Conservation (phyloP, 768 basidiomycete species). For the Gloeopeniophorella convolvens region DNA sequence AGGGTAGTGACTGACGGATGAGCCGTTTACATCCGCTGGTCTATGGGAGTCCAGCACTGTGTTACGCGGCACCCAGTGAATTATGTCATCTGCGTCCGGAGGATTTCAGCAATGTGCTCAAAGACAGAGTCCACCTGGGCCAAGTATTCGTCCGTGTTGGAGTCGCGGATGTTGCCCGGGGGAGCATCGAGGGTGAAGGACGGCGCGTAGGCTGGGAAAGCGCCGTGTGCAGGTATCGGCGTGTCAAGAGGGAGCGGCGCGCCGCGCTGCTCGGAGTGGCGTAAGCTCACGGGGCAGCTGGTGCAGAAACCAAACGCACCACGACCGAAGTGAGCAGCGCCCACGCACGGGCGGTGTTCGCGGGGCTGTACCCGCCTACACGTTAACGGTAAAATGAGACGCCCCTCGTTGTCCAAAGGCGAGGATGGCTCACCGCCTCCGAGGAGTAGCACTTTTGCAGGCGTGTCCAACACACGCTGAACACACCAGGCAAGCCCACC, state of each 20-base stretch:
- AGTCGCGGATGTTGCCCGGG: slow-evolving; percentile 65
- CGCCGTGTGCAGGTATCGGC: slow-evolving; percentile 69
- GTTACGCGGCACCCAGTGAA: too few species aligned
- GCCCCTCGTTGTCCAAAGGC: not conserved
- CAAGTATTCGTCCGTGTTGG: slow-evolving; percentile 59
- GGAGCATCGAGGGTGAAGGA: slow-evolving; percentile 78
- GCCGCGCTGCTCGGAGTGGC: slow-evolving; percentile 37
- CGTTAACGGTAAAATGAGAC: not conserved
- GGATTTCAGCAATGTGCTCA: slow-evolving; percentile 14
- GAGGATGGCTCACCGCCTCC: slow-evolving; percentile 54
- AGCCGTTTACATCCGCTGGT: too few species aligned
- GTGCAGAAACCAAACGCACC: slow-evolving; percentile 37
- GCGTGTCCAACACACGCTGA: slow-evolving; percentile 40
- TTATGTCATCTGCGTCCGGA: slow-evolving; percentile 10
- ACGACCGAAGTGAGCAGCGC: slow-evolving; percentile 70
- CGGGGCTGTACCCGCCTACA: slow-evolving; percentile 73
- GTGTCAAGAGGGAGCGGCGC: slow-evolving; percentile 49
- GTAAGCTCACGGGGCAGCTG: not conserved
- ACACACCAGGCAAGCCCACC: slow-evolving; percentile 68
- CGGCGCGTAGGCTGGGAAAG: slow-evolving; percentile 69
- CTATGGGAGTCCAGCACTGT: not conserved
- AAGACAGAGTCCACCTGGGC: slow-evolving; percentile 33
- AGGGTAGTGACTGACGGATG: too few species aligned
- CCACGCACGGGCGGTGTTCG: slow-evolving; percentile 87
- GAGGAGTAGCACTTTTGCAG: slow-evolving; percentile 62